Conservation (phyloP, 805 yeast species). For the Lipomyces kockii region DNA sequence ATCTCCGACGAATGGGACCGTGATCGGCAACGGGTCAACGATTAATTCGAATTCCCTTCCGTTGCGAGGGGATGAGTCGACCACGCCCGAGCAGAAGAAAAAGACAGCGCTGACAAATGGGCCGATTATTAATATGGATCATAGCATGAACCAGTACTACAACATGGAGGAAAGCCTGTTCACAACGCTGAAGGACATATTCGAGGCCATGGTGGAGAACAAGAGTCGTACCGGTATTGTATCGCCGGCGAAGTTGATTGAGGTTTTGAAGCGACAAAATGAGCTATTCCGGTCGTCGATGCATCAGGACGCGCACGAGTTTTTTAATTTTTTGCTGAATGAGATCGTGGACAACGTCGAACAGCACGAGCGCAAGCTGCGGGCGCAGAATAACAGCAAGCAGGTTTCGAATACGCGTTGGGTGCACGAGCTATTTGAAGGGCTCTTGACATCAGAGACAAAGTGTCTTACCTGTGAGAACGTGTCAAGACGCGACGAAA, state of each 20-base stretch:
- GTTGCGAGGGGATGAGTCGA: slow-evolving; percentile 25
- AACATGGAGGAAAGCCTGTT: slow-evolving; percentile 57
- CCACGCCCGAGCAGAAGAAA: slow-evolving; percentile 35
- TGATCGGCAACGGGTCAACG: slow-evolving; percentile 7
- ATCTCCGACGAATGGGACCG: not conserved
- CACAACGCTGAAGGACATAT: slow-evolving; percentile 79
- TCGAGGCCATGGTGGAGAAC: slow-evolving; percentile 81
- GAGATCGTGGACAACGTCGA: slow-evolving; percentile 61
- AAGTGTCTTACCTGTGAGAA: slow-evolving; percentile 90
- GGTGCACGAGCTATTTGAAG: slow-evolving; percentile 80
- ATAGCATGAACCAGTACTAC: slow-evolving; percentile 59
- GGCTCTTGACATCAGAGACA: slow-evolving; percentile 81
- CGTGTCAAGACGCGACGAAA: slow-evolving; percentile 79
- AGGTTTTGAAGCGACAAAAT: slow-evolving; percentile 78
- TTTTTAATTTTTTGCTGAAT: slow-evolving; percentile 83
- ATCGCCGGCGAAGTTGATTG: slow-evolving; percentile 76
- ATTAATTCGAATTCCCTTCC: slow-evolving; percentile 15
- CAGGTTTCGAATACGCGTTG: slow-evolving; percentile 44
- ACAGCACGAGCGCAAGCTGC: slow-evolving; percentile 37
- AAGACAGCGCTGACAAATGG: slow-evolving; percentile 51
- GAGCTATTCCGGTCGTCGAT: slow-evolving; percentile 83
- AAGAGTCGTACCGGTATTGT: slow-evolving; percentile 76
- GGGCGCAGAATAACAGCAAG: slow-evolving; percentile 17
- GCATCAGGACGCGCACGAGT: slow-evolving; percentile 99
- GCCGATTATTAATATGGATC: slow-evolving; percentile 64